Conservation (phyloP, 2,329 filamentous ascomycete species). For the Biscogniauxia mediterranea region DNA sequence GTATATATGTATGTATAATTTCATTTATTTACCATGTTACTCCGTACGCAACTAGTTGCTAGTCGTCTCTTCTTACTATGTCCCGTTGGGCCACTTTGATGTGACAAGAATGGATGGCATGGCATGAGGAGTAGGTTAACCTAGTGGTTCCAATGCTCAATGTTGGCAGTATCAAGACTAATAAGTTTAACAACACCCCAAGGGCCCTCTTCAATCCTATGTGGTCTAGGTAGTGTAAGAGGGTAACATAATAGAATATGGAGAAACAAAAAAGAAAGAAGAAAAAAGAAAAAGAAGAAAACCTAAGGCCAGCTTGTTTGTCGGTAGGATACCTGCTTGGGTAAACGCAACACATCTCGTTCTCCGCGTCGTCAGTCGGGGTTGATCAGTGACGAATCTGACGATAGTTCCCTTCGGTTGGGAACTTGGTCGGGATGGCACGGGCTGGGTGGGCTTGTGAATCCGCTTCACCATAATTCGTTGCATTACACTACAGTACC, state of each 20-base stretch:
- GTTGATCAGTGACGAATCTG: conserved; percentile 15
- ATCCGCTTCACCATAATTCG: conserved; percentile 5
- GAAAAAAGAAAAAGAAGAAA: neutral
- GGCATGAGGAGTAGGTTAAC: neutral
- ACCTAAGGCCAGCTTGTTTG: conserved; percentile 3
- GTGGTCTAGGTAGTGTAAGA: too few species aligned
- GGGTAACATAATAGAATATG: neutral
- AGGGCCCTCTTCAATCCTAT: too few species aligned
- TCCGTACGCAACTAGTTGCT: neutral
- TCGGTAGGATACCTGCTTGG: neutral
- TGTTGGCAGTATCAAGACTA: neutral
- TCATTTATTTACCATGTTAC: neutral
- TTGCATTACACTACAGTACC: neutral
- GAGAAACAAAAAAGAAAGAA: neutral
- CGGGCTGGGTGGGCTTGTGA: conserved; percentile 6
- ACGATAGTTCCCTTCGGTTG: conserved; percentile 13
- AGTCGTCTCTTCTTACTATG: neutral
- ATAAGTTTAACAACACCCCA: neutral
- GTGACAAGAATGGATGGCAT: neutral
- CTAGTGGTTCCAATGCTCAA: too few species aligned
- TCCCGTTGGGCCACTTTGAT: neutral
- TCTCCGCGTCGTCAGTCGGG: conserved; percentile 10
- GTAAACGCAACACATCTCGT: neutral
- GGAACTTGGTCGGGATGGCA: conserved; percentile 10
- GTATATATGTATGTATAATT: neutral